These are phyloP conservation scores for Citrus mangshanensis DNA, from an alignment of 345 rosid genomes.

Conservation along the genomic window DNA sequence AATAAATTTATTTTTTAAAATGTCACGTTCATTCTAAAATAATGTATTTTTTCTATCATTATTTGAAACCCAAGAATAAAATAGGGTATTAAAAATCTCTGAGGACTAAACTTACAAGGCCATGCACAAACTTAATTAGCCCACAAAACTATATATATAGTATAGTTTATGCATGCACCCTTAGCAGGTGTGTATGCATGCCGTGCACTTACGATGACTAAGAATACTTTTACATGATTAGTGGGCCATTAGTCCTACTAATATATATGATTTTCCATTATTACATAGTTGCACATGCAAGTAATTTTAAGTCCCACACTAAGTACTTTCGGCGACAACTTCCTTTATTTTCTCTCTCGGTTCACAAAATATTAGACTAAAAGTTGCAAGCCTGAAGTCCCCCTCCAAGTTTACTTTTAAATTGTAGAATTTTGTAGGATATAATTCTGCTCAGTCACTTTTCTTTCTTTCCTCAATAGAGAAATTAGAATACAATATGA, in stretches of 20 bases:
- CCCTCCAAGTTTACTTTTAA: neutral
- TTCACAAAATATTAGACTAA: neutral
- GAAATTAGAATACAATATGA: no score
- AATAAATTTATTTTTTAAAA: no score
- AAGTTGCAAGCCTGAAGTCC: neutral
- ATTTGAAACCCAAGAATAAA: no score
- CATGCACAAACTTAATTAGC: no score
- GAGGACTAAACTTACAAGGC: no score
- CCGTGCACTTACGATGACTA: slow-evolving; percentile 18
- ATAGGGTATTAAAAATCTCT: no score
- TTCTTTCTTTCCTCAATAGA: no score
- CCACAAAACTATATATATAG: neutral
- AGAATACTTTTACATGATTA: neutral
- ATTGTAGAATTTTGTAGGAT: neutral
- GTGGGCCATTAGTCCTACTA: slow-evolving; percentile 8
- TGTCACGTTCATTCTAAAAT: no score
- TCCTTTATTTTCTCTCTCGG: neutral
- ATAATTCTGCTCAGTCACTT: neutral
- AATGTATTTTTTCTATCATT: no score
- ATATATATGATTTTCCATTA: neutral
- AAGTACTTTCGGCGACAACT: slow-evolving; percentile 6
- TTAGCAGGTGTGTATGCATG: neutral
- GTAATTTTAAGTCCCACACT: neutral
- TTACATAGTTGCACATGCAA: neutral
- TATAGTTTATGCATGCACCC: slow-evolving; percentile 11